Base-by-base conservation (phyloP, 192 early-diverging fungal species). In the Phycomyces blakesleeanus region DNA sequence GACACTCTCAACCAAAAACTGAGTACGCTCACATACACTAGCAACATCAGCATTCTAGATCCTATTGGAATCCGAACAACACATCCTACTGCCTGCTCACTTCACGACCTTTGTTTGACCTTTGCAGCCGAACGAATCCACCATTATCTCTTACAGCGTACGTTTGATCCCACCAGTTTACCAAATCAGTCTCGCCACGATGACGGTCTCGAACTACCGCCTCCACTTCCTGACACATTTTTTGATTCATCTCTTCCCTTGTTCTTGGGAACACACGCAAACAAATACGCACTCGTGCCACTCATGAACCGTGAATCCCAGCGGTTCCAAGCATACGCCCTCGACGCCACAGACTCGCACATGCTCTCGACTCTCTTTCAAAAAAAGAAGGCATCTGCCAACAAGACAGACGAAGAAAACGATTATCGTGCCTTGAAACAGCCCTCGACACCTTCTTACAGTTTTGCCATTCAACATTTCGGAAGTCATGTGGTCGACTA, bases 1-100 rank as follows among this genome's bases (percentile, higher is more conserved):
- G 89, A 91, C 57, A 77, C 78, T 68, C 68, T 93, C 57, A 94
- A 94, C 77, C 75, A 76, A 15, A 78, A 86, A 29, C 61, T 92
- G 16, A 84, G 79, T 68, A 69, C 74, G 51, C 62, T 76, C 22
- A 73, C 83, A 29, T 18, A 61, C 34, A 50, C 62, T 34, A 86
- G 83, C 50, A 87, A 87, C 65, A 77, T 94, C 57, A 88, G 86
- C 2, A 69, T 89, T 3, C 62, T 87, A 10, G 89, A 91, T 69
- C 66, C 83, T 16, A 59, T 76, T 18, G 83, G 84, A 2, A 87
- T 86, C 77, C 78, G 84, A 58, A 44, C 24, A 6, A 42, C 22
- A 0, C 21, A 67, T 14, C 25, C 29, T 5, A 47, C 55, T 34
- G 57, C 75, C 67, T 58, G 59, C n/a, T 74, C 44, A 26, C 84